Percentiles rank a stretch among this genome's conserved stretches.
phyloP scores from a whole-genome alignment of 352 stramenopile species.

The Hyaloperonospora brassicae region DNA sequence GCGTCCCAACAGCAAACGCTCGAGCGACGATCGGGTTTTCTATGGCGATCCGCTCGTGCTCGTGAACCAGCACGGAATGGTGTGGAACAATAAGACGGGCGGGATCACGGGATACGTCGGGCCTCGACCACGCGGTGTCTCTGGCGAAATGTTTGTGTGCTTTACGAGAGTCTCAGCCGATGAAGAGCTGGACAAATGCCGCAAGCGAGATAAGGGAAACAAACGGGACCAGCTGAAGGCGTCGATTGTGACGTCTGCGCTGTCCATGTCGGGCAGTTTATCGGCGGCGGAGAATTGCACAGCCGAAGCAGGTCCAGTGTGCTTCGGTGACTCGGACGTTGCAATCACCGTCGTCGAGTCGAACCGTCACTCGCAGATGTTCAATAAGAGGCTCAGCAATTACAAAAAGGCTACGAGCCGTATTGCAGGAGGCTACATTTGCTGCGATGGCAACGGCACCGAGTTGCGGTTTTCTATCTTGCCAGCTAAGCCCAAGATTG shows the following conservation, averaged over 20 bases:
- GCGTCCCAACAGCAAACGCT: conserved; percentile 43
- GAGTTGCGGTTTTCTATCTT: conserved; percentile 62
- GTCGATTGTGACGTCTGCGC: conserved; percentile 4
- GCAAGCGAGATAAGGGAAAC: conserved; percentile 20
- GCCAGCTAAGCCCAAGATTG: conserved; percentile 52
- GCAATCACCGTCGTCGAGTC: conserved; percentile 67
- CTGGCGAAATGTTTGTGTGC: conserved; percentile 71
- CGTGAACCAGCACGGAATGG: conserved; percentile 76
- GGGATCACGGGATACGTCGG: conserved; percentile 82
- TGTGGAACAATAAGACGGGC: conserved; percentile 87
- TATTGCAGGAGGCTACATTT: conserved; percentile 79
- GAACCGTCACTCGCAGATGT: conserved; percentile 79
- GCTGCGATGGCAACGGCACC: conserved; percentile 75
- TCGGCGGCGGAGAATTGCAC: conserved; percentile 14
- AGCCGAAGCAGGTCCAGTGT: conserved; percentile 27
- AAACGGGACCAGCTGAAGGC: conserved; percentile 12
- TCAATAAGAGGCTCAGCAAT: conserved; percentile 79
- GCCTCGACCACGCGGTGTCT: conserved; percentile 49
- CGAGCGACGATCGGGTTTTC: conserved; percentile 42
- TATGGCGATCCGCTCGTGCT: conserved; percentile 73
- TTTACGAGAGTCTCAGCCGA: conserved; percentile 33
- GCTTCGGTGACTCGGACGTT: conserved; percentile 65
- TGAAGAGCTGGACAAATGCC: conserved; percentile 16
- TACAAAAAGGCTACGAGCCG: conserved; percentile 82
- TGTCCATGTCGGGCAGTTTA: conserved; percentile 15